Evolutionary conservation across 345 rosid genomes (phyloP).

Genomic region (Balakata baccata): DNA sequence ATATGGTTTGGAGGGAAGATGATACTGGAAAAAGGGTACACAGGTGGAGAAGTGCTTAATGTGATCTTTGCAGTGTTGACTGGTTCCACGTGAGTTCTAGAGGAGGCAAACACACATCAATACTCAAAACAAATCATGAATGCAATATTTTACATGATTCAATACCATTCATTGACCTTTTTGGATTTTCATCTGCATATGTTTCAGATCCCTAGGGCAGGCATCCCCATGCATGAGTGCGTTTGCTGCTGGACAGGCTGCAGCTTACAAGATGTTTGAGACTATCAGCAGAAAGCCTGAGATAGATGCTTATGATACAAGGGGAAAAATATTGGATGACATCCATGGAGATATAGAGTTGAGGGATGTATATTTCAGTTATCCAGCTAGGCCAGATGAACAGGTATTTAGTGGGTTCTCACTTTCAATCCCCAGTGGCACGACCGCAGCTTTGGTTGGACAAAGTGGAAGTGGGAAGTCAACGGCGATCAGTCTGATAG

Average conservation of each 20-base stretch:
- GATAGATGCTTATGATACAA: conserved; percentile 58
- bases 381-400: conserved; percentile 78
- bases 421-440: conserved; percentile 55
- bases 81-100: conserved; percentile 59
- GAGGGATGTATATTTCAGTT: conserved; percentile 57
- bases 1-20: conserved; percentile 59
- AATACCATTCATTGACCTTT: background rate
- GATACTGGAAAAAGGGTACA: conserved; percentile 53
- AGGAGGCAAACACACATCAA: no score
- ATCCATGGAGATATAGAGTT: conserved; percentile 66
- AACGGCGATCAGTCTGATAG: conserved; percentile 68
- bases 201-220: conserved; percentile 73
- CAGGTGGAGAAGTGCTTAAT: conserved; percentile 52
- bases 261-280: conserved; percentile 78
- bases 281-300: conserved; percentile 62
- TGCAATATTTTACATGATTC: no score
- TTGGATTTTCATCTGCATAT: background rate
- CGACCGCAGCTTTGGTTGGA: conserved; percentile 76
- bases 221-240: conserved; percentile 69
- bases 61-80: conserved; percentile 53
- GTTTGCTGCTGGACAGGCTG: conserved; percentile 76
- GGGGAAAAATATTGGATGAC: conserved; percentile 53
- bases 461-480: conserved; percentile 92
- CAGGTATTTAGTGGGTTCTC: conserved; percentile 65
- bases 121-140: background rate